A percentile compares a stretch with the other conserved stretches of the same genome.
Evolutionary conservation across 768 basidiomycete genomes (phyloP).

Genomic region (Candolleomyces eurysporus): DNA sequence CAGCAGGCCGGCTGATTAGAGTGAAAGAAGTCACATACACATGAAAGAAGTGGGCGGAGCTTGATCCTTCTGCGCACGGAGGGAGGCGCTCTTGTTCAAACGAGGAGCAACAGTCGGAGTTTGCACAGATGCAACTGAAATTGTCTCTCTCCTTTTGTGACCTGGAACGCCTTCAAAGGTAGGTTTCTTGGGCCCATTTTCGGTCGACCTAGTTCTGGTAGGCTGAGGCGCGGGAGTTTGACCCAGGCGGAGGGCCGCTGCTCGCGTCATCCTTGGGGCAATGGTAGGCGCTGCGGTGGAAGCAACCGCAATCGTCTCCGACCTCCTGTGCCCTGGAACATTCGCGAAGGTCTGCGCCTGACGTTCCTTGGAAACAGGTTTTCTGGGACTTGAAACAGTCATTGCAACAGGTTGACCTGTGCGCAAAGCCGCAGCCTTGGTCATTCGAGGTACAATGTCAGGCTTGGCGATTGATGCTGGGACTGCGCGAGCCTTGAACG

Average conservation of each 20-base stretch:
- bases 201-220: constrained; percentile 35
- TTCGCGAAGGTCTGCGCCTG: constrained; percentile 66
- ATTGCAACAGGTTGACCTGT: constrained; percentile 54
- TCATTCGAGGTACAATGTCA: constrained; percentile 74
- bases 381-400: constrained; percentile 42
- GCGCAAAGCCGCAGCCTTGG: constrained; percentile 71
- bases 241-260: constrained; percentile 68
- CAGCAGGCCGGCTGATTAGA: not conserved
- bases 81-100: constrained; percentile 74
- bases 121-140: constrained; percentile 64
- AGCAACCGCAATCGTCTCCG: constrained; percentile 65
- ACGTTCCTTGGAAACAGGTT: constrained; percentile 58
- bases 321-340: constrained; percentile 80
- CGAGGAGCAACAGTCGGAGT: constrained; percentile 69
- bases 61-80: constrained; percentile 60
- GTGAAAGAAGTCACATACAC: constrained; percentile 41
- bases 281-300: constrained; percentile 71
- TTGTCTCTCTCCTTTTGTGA: constrained; percentile 76
- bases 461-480: constrained; percentile 62
- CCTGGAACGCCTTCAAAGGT: constrained; percentile 82
- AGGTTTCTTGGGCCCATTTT: constrained; percentile 30
- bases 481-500: constrained; percentile 67
- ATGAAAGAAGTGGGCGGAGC: constrained; percentile 58
- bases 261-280: constrained; percentile 73
- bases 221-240: constrained; percentile 38